Conservation (phyloP, 2,329 filamentous ascomycete species). For the Monosporascus cannonballus region DNA sequence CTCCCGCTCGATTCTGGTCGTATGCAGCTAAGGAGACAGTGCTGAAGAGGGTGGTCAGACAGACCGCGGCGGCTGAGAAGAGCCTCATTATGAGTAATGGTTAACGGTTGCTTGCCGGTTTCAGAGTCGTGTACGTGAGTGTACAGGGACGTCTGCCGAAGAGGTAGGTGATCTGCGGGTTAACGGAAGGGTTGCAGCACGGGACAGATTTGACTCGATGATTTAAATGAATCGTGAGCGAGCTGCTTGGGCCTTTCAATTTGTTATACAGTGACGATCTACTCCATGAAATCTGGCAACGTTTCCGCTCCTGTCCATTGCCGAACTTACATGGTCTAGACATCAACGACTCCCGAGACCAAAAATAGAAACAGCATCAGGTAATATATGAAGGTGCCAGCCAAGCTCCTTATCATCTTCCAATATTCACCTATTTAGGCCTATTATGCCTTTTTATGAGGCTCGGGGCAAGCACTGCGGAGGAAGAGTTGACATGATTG, state of each 20-base stretch:
- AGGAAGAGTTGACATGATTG: neutral
- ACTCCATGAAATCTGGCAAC: neutral
- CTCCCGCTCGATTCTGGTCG: constrained; percentile 10
- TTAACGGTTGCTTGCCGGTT: neutral
- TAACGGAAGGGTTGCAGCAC: neutral
- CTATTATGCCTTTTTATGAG: neutral
- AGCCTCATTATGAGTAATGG: constrained; percentile 1
- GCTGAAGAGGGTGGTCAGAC: neutral
- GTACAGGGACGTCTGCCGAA: neutral
- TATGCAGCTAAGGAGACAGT: constrained; percentile 6
- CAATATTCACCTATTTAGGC: neutral
- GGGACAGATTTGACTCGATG: neutral
- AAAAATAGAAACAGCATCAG: too few relatives aligned
- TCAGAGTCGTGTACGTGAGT: neutral
- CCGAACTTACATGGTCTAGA: neutral
- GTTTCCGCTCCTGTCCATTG: neutral
- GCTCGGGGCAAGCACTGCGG: neutral
- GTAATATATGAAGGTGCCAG: neutral
- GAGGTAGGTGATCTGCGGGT: neutral
- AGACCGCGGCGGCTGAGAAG: neutral
- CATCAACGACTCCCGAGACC: too few relatives aligned
- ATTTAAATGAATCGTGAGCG: neutral
- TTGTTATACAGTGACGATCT: neutral
- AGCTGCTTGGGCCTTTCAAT: neutral
- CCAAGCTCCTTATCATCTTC: neutral